Percentiles rank a stretch among this genome's conserved stretches.
Conservation (phyloP, 805 yeast genomes). For the Sugiyamaella chiloensis region DNA sequence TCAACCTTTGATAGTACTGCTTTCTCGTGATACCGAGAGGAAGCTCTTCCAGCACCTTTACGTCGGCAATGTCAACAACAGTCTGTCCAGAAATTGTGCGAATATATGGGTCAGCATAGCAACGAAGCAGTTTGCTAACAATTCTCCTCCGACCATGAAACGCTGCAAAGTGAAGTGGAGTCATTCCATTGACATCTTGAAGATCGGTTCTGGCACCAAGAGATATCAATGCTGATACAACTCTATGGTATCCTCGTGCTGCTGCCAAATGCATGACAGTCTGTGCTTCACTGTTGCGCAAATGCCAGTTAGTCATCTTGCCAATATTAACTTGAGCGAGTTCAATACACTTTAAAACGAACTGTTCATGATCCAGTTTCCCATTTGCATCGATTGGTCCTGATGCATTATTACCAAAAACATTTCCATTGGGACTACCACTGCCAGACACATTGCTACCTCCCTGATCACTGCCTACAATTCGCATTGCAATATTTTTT, state of each 20-base stretch:
- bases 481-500: slow-evolving; percentile 84
- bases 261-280: slow-evolving; percentile 85
- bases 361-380: slow-evolving; percentile 42
- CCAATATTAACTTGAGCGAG: slow-evolving; percentile 40
- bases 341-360: slow-evolving; percentile 22
- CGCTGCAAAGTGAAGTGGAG: slow-evolving; percentile 88
- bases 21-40: slow-evolving; percentile 28
- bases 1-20: slow-evolving; percentile 14
- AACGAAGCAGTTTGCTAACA: slow-evolving; percentile 57
- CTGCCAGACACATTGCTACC: not conserved
- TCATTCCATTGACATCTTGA: slow-evolving; percentile 75
- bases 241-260: slow-evolving; percentile 62
- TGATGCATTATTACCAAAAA: not conserved
- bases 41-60: slow-evolving; percentile 15
- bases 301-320: slow-evolving; percentile 65
- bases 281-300: slow-evolving; percentile 65
- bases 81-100: slow-evolving; percentile 48
- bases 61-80: slow-evolving; percentile 33
- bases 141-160: slow-evolving; percentile 68
- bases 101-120: slow-evolving; percentile 58
- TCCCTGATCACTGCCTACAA: slow-evolving; percentile 56
- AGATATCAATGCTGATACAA: slow-evolving; percentile 62
- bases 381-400: not conserved
- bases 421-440: not conserved
- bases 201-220: slow-evolving; percentile 59